phyloP scores from a whole-genome alignment of 257 asterid species.

The Paulownia fortunei region DNA sequence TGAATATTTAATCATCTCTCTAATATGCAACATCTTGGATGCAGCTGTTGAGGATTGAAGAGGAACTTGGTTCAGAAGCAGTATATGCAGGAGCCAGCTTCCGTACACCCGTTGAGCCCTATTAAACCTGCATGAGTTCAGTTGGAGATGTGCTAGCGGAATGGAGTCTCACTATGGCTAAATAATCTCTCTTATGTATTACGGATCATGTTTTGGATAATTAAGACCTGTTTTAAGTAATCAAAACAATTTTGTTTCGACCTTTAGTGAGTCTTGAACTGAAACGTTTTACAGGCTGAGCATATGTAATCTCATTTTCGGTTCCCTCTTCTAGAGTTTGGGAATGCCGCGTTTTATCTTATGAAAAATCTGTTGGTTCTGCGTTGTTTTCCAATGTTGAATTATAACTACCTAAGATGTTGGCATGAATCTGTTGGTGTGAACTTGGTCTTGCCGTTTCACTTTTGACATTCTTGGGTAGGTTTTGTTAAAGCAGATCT shows the following conservation, averaged over 20 bases:
- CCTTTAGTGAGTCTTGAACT: conserved; percentile 31
- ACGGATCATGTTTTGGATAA: conserved; percentile 19
- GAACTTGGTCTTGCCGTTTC: neutral
- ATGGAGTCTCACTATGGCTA: conserved; percentile 19
- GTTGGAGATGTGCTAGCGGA: conserved; percentile 32
- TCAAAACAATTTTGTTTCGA: conserved; percentile 27
- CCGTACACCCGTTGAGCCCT: conserved; percentile 91
- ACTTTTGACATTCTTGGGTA: too few relatives aligned
- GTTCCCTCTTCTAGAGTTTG: conserved; percentile 10
- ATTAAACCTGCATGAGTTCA: conserved; percentile 39
- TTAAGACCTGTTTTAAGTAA: conserved; percentile 28
- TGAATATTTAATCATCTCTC: neutral
- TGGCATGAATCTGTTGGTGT: neutral
- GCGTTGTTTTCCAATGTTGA: neutral
- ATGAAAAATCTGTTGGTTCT: neutral
- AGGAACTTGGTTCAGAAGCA: conserved; percentile 92
- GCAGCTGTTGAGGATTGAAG: conserved; percentile 93
- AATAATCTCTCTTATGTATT: conserved; percentile 35
- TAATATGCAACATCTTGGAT: conserved; percentile 9
- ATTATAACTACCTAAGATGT: neutral
- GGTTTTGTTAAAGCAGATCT: too few relatives aligned
- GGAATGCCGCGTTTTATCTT: conserved; percentile 21
- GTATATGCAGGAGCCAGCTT: conserved; percentile 89
- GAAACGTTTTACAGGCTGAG: conserved; percentile 26
- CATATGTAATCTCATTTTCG: conserved; percentile 7